A percentile compares a stretch with the other conserved stretches of the same genome.
Evolutionary conservation across 2,329 filamentous ascomycete species (phyloP).

Genomic region (Pseudovirgaria hyperparasitica): DNA sequence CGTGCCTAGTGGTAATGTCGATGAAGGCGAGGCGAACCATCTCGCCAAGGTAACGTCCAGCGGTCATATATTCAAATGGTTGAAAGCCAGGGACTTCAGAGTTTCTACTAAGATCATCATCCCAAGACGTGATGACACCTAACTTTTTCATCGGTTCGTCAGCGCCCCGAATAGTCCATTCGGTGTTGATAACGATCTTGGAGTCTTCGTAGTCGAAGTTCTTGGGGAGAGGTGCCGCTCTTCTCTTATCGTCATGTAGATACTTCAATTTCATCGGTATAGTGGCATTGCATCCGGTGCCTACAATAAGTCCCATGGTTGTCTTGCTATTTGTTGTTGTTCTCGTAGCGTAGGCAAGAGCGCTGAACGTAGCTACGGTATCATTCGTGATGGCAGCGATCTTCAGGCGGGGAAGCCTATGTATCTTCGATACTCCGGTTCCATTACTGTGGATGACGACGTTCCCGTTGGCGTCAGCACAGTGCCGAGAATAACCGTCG

Average conservation of each 20-base stretch:
- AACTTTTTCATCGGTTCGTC: conserved; percentile 52
- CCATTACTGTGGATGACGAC: conserved; percentile 8
- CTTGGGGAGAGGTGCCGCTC: too few species aligned
- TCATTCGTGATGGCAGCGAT: conserved; percentile 73
- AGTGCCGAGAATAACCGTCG: conserved; percentile 45
- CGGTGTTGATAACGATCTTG: conserved; percentile 69
- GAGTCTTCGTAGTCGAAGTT: conserved; percentile 34
- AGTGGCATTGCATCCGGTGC: conserved; percentile 71
- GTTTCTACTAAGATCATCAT: conserved; percentile 50
- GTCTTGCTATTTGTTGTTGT: conserved; percentile 49
- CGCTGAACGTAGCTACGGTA: conserved; percentile 65
- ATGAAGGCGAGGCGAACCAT: conserved; percentile 58
- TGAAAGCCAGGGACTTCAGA: conserved; percentile 66
- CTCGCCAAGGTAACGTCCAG: conserved; percentile 66
- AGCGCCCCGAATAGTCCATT: conserved; percentile 71
- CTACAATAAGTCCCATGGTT: conserved; percentile 69
- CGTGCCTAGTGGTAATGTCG: conserved; percentile 38
- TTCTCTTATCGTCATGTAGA: conserved; percentile 54
- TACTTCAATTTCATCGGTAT: conserved; percentile 54
- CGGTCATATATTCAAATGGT: conserved; percentile 74
- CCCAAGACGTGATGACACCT: conserved; percentile 58
- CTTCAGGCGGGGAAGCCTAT: conserved; percentile 47
- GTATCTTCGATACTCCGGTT: conserved; percentile 3
- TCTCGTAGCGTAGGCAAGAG: conserved; percentile 60
- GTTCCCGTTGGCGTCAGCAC: conserved; percentile 25